These are phyloP conservation scores for Naganishia friedmannii DNA, from an alignment of 768 basidiomycete genomes.

Conservation along the genomic window DNA sequence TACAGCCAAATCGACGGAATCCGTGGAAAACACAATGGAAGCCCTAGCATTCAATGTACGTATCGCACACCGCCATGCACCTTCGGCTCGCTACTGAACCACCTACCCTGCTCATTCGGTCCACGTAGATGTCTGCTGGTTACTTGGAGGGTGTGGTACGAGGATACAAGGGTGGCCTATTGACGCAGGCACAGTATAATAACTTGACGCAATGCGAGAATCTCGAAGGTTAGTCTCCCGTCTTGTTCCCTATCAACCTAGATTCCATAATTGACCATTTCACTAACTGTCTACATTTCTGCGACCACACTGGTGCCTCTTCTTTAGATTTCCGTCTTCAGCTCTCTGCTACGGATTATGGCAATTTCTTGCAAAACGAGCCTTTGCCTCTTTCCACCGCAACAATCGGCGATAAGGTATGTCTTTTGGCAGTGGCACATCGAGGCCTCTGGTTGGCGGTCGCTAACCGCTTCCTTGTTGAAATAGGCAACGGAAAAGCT, in stretches of 20 bases:
- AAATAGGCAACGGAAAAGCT: conserved; percentile 75
- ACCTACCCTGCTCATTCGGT: neutral
- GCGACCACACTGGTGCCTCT: neutral
- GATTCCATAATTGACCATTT: neutral
- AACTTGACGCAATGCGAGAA: conserved; percentile 96
- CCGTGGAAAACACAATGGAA: conserved; percentile 49
- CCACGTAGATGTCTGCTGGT: conserved; percentile 48
- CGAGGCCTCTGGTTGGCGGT: neutral
- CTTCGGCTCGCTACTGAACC: too few relatives aligned
- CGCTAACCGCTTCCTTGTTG: neutral
- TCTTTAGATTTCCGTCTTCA: conserved; percentile 85
- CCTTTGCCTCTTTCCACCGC: conserved; percentile 87
- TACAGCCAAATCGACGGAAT: neutral
- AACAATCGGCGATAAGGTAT: conserved; percentile 81
- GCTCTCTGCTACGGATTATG: conserved; percentile 92
- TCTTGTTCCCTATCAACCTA: neutral
- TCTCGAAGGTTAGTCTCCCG: conserved; percentile 69
- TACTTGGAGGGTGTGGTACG: conserved; percentile 59
- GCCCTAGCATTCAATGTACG: conserved; percentile 52
- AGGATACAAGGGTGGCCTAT: conserved; percentile 89
- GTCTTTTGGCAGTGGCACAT: neutral
- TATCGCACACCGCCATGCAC: conserved; percentile 5
- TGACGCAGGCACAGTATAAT: conserved; percentile 82
- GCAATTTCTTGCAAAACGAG: conserved; percentile 96
- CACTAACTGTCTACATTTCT: neutral